Base-by-base conservation (phyloP, 2,329 filamentous ascomycete species). In the Phialophora chinensis region DNA sequence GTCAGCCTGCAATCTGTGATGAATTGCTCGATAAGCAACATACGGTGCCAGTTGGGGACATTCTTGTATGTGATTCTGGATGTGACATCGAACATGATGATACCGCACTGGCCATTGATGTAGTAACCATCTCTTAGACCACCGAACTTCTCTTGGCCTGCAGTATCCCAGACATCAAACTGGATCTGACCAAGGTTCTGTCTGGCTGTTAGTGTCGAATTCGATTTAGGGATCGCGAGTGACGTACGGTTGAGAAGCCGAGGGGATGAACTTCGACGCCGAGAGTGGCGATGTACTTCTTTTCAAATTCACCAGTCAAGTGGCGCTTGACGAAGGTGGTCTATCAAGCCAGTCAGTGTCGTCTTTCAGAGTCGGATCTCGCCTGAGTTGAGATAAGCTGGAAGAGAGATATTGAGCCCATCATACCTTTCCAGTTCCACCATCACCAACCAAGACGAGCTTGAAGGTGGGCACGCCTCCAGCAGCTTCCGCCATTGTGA, bases 11-110 rank as follows among this genome's bases (percentile, higher is more conserved):
- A 53, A n/a, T 29, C 20, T 33, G 17, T 27, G 11, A 25, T 29
- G 17, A 14, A 23, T 27, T 38, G n/a, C 33, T 10, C 23, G 8
- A 44, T 27, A 38, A 12, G 49, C 4, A 68, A 89, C 92, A 81
- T 90, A 97, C 95, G 95, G 85, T 99, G 95, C 95, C 95, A 99
- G 91, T 98, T 98, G 85, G 95, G 95, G 72, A 99, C 95, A 87
- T 99, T 99, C 91, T 99, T 99, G 91, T 99, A 99, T 82, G 95
- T 99, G 82, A 99, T 98, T 80, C 95, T 92, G 75, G 94, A 97
- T 72, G 95, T 98, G 74, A 99, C 94, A 83, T 99, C 94, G 83
- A 99, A 99, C 94, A 99, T 99, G 90, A 99, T 98, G 87, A 99
- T 97, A 85, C 95, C 94, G 83, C 94, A 98, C 85, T 98, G 94